Evolutionary conservation across 2,329 filamentous ascomycete genomes (phyloP).

Genomic region (Sclerotiophoma versabilis): DNA sequence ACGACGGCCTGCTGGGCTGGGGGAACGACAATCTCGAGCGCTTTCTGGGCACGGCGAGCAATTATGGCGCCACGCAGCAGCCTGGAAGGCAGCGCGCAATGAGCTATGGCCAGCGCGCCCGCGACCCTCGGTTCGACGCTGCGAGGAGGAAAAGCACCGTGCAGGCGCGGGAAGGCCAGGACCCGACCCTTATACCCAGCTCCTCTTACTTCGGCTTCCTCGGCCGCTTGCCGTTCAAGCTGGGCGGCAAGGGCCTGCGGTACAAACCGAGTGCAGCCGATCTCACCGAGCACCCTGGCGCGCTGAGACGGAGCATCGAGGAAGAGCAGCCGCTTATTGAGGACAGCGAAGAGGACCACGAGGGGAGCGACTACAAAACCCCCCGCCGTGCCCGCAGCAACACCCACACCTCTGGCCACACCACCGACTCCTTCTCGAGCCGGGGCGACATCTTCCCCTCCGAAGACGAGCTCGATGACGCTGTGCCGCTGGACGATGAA

Average conservation of each 20-base stretch:
- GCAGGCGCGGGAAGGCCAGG: slow-evolving; percentile 60
- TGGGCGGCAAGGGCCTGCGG: slow-evolving; percentile 77
- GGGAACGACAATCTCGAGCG: slow-evolving; percentile 84
- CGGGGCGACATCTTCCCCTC: slow-evolving; percentile 90
- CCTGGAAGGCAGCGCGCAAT: slow-evolving; percentile 79
- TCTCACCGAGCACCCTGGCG: slow-evolving; percentile 82
- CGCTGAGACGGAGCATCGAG: slow-evolving; percentile 60
- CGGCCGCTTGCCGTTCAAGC: slow-evolving; percentile 81
- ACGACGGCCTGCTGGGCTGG: slow-evolving; percentile 75
- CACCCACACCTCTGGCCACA: slow-evolving; percentile 80
- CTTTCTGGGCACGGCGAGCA: slow-evolving; percentile 73
- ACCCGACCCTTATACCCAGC: slow-evolving; percentile 89
- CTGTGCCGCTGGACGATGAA: slow-evolving; percentile 90
- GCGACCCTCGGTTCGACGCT: slow-evolving; percentile 41
- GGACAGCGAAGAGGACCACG: slow-evolving; percentile 58
- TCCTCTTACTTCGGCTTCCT: slow-evolving; percentile 87
- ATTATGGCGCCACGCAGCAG: slow-evolving; percentile 60
- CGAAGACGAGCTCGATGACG: slow-evolving; percentile 85
- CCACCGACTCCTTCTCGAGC: slow-evolving; percentile 84
- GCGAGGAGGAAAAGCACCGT: slow-evolving; percentile 63
- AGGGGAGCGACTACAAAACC: slow-evolving; percentile 34
- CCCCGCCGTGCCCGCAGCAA: slow-evolving; percentile 72
- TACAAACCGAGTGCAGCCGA: slow-evolving; percentile 93
- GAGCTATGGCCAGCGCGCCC: slow-evolving; percentile 81
- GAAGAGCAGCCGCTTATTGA: slow-evolving; percentile 74